These are phyloP conservation scores for Artemisia argyi DNA, from an alignment of 129 eudicot genomes.

Conservation along the genomic window DNA sequence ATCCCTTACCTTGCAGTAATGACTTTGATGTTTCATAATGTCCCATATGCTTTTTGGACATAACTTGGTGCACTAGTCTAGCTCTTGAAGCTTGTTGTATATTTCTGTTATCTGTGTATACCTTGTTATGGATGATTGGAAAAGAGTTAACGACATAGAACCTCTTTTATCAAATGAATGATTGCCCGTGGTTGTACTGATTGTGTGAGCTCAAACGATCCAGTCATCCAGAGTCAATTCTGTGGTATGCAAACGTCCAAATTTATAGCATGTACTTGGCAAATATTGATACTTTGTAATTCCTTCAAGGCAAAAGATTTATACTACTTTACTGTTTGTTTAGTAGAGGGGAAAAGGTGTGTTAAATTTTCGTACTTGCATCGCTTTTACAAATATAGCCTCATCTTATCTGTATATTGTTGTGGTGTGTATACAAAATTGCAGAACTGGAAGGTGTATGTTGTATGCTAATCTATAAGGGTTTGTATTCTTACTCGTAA, in stretches of 20 bases:
- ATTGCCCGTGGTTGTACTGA: not conserved
- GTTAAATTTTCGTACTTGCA: too few species aligned
- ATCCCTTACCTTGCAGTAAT: slow-evolving; percentile 19
- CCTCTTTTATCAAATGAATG: not conserved
- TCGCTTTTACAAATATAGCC: too few species aligned
- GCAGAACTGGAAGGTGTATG: too few species aligned
- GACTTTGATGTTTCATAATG: slow-evolving; percentile 24
- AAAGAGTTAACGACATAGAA: not conserved
- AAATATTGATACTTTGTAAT: not conserved
- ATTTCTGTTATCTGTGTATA: not conserved
- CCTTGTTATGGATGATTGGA: not conserved
- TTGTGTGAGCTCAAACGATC: not conserved
- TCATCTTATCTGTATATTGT: too few species aligned
- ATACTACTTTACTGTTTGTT: not conserved
- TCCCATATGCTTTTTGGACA: not conserved
- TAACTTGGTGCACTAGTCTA: not conserved
- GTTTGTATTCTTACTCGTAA: too few species aligned
- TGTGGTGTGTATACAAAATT: too few species aligned
- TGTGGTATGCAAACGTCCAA: not conserved
- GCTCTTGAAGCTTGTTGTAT: not conserved
- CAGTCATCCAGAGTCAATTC: not conserved
- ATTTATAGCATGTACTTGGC: not conserved
- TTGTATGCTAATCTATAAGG: too few species aligned
- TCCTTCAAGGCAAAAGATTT: not conserved
- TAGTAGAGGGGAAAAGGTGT: too few species aligned